Conservation (phyloP, 129 eudicot species). For the Flaveria linearis region DNA sequence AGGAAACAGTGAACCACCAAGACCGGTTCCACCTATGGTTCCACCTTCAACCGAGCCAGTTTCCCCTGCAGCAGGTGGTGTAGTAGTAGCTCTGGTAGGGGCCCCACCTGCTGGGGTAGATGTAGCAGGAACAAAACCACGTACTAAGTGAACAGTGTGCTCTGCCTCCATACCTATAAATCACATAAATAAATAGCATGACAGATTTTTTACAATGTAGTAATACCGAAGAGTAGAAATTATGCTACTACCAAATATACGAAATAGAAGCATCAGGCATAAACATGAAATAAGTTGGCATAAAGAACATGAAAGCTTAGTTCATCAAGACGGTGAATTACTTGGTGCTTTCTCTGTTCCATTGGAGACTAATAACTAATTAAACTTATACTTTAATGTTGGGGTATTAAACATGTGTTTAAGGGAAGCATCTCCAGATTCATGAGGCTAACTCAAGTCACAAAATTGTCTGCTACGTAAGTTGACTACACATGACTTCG, state of each 20-base stretch:
- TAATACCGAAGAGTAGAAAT: conserved; percentile 6
- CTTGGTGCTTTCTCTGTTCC: conserved; percentile 1
- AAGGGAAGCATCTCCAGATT: conserved; percentile 7
- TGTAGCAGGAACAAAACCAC: conserved; percentile 65
- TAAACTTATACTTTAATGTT: background rate
- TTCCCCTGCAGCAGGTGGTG: conserved; percentile 32
- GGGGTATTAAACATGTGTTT: background rate
- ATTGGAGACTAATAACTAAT: background rate
- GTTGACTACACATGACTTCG: background rate
- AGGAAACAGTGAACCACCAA: conserved; percentile 59
- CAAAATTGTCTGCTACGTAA: conserved; percentile 1
- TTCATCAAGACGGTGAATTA: conserved; percentile 9
- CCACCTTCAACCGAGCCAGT: conserved; percentile 44
- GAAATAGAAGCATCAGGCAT: conserved; percentile 5
- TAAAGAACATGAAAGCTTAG: conserved; percentile 10
- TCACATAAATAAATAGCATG: conserved; percentile 24
- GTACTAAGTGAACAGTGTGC: conserved; percentile 72
- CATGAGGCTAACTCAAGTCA: conserved; percentile 15
- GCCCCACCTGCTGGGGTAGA: conserved; percentile 41
- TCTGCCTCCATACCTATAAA: conserved; percentile 70
- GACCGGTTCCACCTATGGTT: conserved; percentile 43
- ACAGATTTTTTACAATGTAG: background rate
- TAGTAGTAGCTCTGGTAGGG: conserved; percentile 38
- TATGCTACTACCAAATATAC: conserved; percentile 18
- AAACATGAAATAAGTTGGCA: conserved; percentile 17